Conservation (phyloP, 2,329 filamentous ascomycete genomes). For the Penicillium sp. region DNA sequence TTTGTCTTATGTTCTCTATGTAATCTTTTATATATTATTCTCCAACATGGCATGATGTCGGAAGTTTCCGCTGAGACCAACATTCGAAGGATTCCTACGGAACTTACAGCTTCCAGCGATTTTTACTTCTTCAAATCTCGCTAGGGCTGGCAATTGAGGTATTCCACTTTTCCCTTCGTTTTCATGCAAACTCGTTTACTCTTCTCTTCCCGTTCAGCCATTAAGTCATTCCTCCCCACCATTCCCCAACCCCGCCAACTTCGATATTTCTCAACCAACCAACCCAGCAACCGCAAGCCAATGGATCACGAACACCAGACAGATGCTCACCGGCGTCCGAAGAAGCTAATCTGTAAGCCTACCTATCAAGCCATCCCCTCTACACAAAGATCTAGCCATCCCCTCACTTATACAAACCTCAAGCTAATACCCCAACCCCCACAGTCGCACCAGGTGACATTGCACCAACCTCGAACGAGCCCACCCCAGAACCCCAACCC, state of each 20-base stretch:
- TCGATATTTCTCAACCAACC: slow-evolving; percentile 3
- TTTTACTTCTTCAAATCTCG: neutral
- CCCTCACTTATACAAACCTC: neutral
- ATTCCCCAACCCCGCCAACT: slow-evolving; percentile 8
- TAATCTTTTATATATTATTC: no score
- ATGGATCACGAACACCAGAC: slow-evolving; percentile 12
- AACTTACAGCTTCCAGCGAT: neutral
- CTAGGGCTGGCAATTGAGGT: neutral
- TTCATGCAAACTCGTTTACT: neutral
- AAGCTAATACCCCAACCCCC: slow-evolving; percentile 9
- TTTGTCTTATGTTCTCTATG: no score
- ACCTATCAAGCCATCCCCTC: neutral
- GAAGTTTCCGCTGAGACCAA: neutral
- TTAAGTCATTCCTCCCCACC: slow-evolving; percentile 4
- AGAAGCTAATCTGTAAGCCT: slow-evolving; percentile 42
- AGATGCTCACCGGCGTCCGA: slow-evolving; percentile 31
- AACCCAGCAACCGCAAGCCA: neutral
- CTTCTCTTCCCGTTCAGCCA: neutral
- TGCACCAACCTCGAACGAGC: slow-evolving; percentile 20
- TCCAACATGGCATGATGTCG: slow-evolving; percentile 3
- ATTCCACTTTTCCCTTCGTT: no score
- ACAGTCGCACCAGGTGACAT: slow-evolving; percentile 47
- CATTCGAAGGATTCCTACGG: neutral
- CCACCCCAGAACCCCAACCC: slow-evolving; percentile 13
- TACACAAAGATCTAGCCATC: neutral